phyloP scores from a whole-genome alignment of 2,329 filamentous ascomycete genomes.

The Apiospora phragmitis region DNA sequence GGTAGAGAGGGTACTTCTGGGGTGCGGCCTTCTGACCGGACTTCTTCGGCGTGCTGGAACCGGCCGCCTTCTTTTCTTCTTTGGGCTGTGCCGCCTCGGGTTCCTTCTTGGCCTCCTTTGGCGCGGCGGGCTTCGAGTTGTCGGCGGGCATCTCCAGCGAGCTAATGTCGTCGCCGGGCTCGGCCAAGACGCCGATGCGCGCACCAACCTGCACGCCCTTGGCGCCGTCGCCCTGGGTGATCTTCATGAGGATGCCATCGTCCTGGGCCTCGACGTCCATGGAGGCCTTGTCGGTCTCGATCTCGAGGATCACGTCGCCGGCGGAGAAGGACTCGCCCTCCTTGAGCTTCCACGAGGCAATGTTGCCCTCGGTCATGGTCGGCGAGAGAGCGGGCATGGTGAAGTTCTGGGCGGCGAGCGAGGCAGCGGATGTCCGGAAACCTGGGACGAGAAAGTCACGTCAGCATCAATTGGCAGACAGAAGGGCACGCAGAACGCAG shows the following conservation, averaged over 20 bases:
- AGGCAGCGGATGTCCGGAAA: constrained; percentile 62
- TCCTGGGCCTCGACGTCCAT: constrained; percentile 96
- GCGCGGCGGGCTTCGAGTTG: constrained; percentile 43
- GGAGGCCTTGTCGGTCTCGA: constrained; percentile 91
- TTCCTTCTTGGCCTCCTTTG: constrained; percentile 36
- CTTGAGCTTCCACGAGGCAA: constrained; percentile 81
- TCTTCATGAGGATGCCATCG: constrained; percentile 83
- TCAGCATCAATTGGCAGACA: neutral
- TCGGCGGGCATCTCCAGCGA: constrained; percentile 75
- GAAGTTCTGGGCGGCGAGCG: constrained; percentile 79
- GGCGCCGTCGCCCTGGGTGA: constrained; percentile 69
- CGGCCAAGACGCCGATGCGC: constrained; percentile 81
- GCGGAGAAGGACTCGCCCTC: constrained; percentile 81
- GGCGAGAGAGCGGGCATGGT: constrained; percentile 89
- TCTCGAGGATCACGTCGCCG: constrained; percentile 86
- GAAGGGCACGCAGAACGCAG: constrained; percentile 6
- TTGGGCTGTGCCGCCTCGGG: constrained; percentile 21
- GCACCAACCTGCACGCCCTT: constrained; percentile 78
- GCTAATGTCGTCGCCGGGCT: constrained; percentile 76
- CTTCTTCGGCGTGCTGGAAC: constrained; percentile 29
- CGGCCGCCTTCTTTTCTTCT: constrained; percentile 34
- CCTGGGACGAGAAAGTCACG: constrained; percentile 42
- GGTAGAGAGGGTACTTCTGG: constrained; percentile 73
- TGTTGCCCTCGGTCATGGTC: constrained; percentile 93
- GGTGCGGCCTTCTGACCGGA: constrained; percentile 54